Conservation (phyloP, 2,329 filamentous ascomycete genomes). For the Cladosporium sphaerospermum region DNA sequence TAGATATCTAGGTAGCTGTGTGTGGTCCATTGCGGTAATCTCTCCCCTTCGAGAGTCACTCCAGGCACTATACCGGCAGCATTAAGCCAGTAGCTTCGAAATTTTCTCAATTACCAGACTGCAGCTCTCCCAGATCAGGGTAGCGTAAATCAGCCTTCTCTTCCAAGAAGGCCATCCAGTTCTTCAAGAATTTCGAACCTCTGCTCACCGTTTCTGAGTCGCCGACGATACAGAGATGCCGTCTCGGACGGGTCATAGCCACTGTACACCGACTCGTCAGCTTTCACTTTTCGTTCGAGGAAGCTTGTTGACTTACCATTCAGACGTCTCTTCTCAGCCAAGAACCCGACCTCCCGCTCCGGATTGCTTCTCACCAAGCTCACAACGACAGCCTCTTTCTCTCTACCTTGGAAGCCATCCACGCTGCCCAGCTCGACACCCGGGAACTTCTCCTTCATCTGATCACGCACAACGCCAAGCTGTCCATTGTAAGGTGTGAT, state of each 20-base stretch:
- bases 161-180: constrained; percentile 88
- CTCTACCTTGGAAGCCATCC: constrained; percentile 92
- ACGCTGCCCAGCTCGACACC: constrained; percentile 93
- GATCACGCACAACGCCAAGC: constrained; percentile 66
- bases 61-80: too few species aligned
- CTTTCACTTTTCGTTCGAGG: neutral
- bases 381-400: constrained; percentile 92
- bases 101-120: neutral
- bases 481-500: constrained; percentile 96
- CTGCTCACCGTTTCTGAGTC: constrained; percentile 92
- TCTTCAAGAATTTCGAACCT: constrained; percentile 76
- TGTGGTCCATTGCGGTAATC: too few species aligned
- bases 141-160: constrained; percentile 86
- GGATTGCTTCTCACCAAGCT: constrained; percentile 90
- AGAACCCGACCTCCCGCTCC: constrained; percentile 82
- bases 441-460: constrained; percentile 73
- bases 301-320: constrained; percentile 61
- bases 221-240: constrained; percentile 83
- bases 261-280: constrained; percentile 47
- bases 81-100: too few species aligned
- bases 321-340: constrained; percentile 82
- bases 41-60: too few species aligned
- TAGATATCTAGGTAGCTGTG: too few species aligned
- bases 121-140: constrained; percentile 49
- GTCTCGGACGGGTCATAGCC: constrained; percentile 90